phyloP scores from a whole-genome alignment of 1,284 basidiomycete genomes.

The Neotropicomus parvogracilis region DNA sequence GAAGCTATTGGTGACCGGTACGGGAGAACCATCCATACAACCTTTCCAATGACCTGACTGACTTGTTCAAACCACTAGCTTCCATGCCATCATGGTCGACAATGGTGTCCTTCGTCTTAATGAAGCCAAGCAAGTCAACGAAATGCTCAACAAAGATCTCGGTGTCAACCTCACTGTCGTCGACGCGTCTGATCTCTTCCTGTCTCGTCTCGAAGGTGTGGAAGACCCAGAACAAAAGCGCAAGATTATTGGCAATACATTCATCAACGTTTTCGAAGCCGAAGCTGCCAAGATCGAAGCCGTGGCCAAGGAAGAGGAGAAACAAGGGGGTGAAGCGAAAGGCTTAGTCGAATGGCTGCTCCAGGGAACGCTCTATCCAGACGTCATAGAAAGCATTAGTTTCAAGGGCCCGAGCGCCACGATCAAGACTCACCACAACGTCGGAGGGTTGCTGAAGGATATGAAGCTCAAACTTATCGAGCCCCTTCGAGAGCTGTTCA shows the following conservation, averaged over 20 bases:
- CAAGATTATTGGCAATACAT: slow-evolving; percentile 99
- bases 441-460: slow-evolving; percentile 92
- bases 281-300: slow-evolving; percentile 91
- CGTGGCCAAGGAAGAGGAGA: slow-evolving; percentile 73
- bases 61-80: slow-evolving; percentile 45
- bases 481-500: slow-evolving; percentile 96
- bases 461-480: slow-evolving; percentile 99
- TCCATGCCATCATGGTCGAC: slow-evolving; percentile 99
- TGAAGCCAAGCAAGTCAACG: slow-evolving; percentile 91
- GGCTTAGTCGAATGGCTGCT: slow-evolving; percentile 96
- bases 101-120: slow-evolving; percentile 94
- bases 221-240: slow-evolving; percentile 98
- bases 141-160: slow-evolving; percentile 91
- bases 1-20: slow-evolving; percentile 97
- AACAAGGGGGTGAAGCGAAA: slow-evolving; percentile 65
- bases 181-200: slow-evolving; percentile 93
- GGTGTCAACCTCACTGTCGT: slow-evolving; percentile 97
- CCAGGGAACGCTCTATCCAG: slow-evolving; percentile 96
- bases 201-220: slow-evolving; percentile 83
- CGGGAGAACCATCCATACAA: background rate
- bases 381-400: slow-evolving; percentile 98
- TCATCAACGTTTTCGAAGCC: slow-evolving; percentile 96
- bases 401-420: slow-evolving; percentile 99
- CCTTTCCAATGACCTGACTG: background rate
- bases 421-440: slow-evolving; percentile 99